Percentiles rank a stretch among this genome's conserved stretches.
These are phyloP conservation scores for Saksenaea vasiformis DNA, from an alignment of 371 early-diverging fungal species.

Conservation along the genomic window DNA sequence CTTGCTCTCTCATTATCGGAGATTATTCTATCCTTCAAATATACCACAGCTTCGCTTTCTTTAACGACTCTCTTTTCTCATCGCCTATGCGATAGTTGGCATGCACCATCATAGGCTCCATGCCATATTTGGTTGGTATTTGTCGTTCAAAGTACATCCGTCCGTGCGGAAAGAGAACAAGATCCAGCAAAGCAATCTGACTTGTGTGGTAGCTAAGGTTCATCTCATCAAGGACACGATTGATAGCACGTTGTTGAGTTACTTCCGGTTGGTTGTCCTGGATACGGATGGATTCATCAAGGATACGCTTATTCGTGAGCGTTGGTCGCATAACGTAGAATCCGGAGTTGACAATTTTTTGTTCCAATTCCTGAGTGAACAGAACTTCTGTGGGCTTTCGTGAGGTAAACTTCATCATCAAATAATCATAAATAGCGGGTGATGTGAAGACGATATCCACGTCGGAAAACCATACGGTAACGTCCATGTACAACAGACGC, in stretches of 20 bases:
- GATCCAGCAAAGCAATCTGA: conserved; percentile 36
- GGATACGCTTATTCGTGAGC: conserved; percentile 39
- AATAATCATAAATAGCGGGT: conserved; percentile 38
- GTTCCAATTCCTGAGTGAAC: conserved; percentile 47
- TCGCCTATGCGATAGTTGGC: conserved; percentile 53
- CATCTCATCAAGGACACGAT: conserved; percentile 41
- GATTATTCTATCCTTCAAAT: conserved; percentile 15
- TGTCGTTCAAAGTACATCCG: conserved; percentile 45
- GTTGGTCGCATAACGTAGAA: conserved; percentile 56
- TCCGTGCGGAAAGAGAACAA: conserved; percentile 48
- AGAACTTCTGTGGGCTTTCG: conserved; percentile 36
- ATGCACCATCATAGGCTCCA: conserved; percentile 52
- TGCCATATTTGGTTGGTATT: conserved; percentile 36
- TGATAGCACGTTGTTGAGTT: conserved; percentile 56
- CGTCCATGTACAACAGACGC: conserved; percentile 32
- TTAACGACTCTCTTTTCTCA: conserved; percentile 52
- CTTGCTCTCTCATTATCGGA: too few relatives aligned
- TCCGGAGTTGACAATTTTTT: conserved; percentile 45
- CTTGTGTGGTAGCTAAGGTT: conserved; percentile 47
- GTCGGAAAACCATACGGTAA: conserved; percentile 55
- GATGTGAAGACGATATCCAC: conserved; percentile 55
- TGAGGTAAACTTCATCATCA: conserved; percentile 35
- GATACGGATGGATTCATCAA: conserved; percentile 43
- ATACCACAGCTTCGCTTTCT: conserved; percentile 48
- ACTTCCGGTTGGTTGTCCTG: conserved; percentile 45